A percentile compares a stretch with the other conserved stretches of the same genome.
These are phyloP conservation scores for Pichia nanzhaoensis DNA, from an alignment of 805 yeast species.

Conservation along the genomic window DNA sequence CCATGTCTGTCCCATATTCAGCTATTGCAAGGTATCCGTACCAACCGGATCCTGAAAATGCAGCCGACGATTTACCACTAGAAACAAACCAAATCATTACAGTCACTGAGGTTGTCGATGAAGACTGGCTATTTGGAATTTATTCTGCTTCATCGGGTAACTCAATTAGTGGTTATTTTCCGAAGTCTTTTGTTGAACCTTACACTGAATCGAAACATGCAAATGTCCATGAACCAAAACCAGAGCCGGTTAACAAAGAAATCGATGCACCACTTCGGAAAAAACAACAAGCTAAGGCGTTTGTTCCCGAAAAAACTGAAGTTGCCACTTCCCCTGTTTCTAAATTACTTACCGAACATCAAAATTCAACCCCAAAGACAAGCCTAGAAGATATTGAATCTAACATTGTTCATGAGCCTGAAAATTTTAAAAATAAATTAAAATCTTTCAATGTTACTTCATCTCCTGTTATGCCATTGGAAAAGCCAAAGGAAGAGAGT, in stretches of 20 bases:
- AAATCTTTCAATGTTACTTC: conserved; percentile 43
- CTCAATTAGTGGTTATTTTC: conserved; percentile 69
- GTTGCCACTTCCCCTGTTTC: background rate
- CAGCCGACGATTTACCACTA: conserved; percentile 79
- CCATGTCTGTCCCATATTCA: conserved; percentile 21
- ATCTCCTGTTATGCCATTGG: conserved; percentile 34
- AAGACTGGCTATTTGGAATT: conserved; percentile 82
- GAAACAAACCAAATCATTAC: conserved; percentile 59
- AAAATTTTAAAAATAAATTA: conserved; percentile 38
- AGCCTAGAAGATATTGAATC: conserved; percentile 6
- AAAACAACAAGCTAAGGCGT: background rate
- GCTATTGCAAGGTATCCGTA: conserved; percentile 29
- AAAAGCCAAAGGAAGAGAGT: conserved; percentile 28
- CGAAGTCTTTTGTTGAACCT: conserved; percentile 67
- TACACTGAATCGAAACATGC: conserved; percentile 5
- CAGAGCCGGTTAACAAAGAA: background rate
- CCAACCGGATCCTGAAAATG: conserved; percentile 40
- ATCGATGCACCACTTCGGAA: conserved; percentile 1
- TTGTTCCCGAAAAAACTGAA: background rate
- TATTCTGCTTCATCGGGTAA: conserved; percentile 42
- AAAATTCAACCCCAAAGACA: background rate
- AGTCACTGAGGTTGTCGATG: conserved; percentile 79
- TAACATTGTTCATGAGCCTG: conserved; percentile 9
- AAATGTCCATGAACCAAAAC: background rate
- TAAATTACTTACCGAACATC: background rate